Conservation (phyloP, 1,284 basidiomycete genomes). For the Apiotrichum gracile region DNA sequence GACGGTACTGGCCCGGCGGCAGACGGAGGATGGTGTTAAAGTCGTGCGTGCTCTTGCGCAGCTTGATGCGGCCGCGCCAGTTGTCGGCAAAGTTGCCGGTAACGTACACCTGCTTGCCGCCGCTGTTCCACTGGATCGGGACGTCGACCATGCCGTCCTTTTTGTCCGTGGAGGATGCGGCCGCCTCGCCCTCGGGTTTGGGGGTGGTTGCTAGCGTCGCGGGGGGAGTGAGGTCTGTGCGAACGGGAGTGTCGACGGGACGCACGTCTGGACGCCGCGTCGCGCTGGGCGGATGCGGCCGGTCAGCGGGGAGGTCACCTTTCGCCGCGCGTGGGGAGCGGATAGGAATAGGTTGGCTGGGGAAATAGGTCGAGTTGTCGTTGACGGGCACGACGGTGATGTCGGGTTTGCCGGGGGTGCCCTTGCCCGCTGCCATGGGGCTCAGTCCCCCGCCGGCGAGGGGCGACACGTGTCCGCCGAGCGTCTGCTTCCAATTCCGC, state of each 20-base stretch:
- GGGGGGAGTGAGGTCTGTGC: constrained; percentile 23
- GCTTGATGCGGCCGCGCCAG: constrained; percentile 53
- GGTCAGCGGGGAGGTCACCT: constrained; percentile 1
- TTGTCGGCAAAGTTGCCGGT: constrained; percentile 57
- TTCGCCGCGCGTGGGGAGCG: constrained; percentile 11
- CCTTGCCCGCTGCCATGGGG: constrained; percentile 20
- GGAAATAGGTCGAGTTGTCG: constrained; percentile 14
- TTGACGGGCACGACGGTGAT: constrained; percentile 19
- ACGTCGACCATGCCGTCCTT: constrained; percentile 39
- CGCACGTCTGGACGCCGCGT: constrained; percentile 12
- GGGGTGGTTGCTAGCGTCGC: constrained; percentile 30
- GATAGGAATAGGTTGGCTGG: constrained; percentile 20
- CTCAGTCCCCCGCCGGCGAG: constrained; percentile 18
- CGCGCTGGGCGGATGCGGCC: constrained; percentile 4
- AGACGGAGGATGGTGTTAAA: constrained; percentile 53
- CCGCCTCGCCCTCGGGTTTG: constrained; percentile 4
- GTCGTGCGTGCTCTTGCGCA: constrained; percentile 49
- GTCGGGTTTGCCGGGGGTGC: background rate
- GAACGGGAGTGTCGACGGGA: constrained; percentile 13
- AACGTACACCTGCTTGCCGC: constrained; percentile 52
- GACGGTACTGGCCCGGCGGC: constrained; percentile 85
- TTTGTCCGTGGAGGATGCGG: constrained; percentile 7
- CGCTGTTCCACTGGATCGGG: constrained; percentile 46
- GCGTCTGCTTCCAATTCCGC: constrained; percentile 28
- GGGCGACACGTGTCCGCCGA: constrained; percentile 23